Percentiles rank a stretch among this genome's conserved stretches.
These are phyloP conservation scores for Magnolia kwangsiensis DNA, from an alignment of 164 flowering plant species.

Conservation along the genomic window DNA sequence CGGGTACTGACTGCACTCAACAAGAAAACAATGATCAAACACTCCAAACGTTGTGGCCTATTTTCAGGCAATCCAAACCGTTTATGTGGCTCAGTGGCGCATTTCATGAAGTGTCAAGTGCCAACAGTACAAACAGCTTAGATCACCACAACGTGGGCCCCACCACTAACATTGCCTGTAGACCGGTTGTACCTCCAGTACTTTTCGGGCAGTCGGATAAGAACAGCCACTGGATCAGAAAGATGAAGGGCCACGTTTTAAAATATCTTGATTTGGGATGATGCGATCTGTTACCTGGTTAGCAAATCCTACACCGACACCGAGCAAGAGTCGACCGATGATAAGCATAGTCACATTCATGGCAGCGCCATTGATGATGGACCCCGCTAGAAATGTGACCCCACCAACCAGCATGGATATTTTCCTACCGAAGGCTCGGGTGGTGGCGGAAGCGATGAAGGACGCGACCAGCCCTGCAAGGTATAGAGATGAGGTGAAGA, in stretches of 20 bases:
- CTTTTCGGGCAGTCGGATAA: no score
- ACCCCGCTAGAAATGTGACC: conserved; percentile 25
- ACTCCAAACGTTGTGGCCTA: background rate
- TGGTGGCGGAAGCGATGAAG: conserved; percentile 26
- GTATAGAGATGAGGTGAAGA: conserved; percentile 46
- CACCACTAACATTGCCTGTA: no score
- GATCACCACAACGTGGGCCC: no score
- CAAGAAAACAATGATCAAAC: background rate
- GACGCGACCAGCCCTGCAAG: conserved; percentile 37
- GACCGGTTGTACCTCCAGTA: no score
- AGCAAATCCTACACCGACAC: conserved; percentile 43
- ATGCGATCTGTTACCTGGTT: conserved; percentile 26
- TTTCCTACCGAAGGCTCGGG: conserved; percentile 30
- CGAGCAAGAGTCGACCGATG: conserved; percentile 37
- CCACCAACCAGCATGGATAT: conserved; percentile 31
- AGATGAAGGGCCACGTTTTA: no score
- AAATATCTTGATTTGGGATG: no score
- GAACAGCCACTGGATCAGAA: no score
- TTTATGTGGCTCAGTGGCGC: no score
- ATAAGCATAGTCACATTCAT: conserved; percentile 25
- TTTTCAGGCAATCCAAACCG: background rate
- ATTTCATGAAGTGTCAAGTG: no score
- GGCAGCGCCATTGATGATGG: conserved; percentile 30
- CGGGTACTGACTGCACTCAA: conserved; percentile 18
- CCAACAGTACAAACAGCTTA: no score